These are phyloP conservation scores for Inosperma sp. DNA, from an alignment of 768 basidiomycete genomes.

Conservation along the genomic window DNA sequence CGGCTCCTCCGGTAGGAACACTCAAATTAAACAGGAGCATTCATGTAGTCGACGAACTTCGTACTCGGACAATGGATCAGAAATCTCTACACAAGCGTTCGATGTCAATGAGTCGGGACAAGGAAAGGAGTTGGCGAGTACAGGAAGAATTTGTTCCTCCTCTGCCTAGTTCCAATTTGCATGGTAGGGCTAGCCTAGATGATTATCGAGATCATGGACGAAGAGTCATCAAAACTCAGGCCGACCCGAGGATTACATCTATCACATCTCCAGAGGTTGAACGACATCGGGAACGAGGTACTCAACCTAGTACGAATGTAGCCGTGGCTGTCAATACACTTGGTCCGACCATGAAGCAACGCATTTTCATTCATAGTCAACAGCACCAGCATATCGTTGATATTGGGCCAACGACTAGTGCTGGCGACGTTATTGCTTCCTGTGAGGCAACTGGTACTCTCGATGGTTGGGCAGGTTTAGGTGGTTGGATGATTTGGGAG, in stretches of 20 bases:
- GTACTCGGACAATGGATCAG: slow-evolving; percentile 11
- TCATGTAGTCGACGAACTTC: slow-evolving; percentile 21
- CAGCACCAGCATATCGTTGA: slow-evolving; percentile 75
- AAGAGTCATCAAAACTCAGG: slow-evolving; percentile 10
- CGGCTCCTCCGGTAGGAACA: background rate
- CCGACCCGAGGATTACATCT: slow-evolving; percentile 12
- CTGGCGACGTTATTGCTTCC: slow-evolving; percentile 65
- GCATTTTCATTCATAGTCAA: slow-evolving; percentile 68
- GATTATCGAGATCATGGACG: slow-evolving; percentile 20
- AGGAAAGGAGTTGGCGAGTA: background rate
- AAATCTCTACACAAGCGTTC: slow-evolving; percentile 19
- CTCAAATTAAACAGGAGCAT: slow-evolving; percentile 4
- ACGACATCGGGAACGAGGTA: slow-evolving; percentile 31
- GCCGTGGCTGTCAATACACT: background rate
- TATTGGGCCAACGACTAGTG: slow-evolving; percentile 60
- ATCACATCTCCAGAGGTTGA: no score
- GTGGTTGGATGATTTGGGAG: slow-evolving; percentile 88
- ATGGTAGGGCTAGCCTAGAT: slow-evolving; percentile 12
- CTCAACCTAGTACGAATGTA: no score
- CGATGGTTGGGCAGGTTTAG: slow-evolving; percentile 51
- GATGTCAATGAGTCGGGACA: slow-evolving; percentile 38
- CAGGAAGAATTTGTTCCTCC: slow-evolving; percentile 21
- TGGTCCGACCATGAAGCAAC: no score
- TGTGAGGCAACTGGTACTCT: slow-evolving; percentile 66
- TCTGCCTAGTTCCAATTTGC: slow-evolving; percentile 14